Base-by-base conservation (phyloP, 352 stramenopile genomes). In the Saprolegnia diclina region DNA sequence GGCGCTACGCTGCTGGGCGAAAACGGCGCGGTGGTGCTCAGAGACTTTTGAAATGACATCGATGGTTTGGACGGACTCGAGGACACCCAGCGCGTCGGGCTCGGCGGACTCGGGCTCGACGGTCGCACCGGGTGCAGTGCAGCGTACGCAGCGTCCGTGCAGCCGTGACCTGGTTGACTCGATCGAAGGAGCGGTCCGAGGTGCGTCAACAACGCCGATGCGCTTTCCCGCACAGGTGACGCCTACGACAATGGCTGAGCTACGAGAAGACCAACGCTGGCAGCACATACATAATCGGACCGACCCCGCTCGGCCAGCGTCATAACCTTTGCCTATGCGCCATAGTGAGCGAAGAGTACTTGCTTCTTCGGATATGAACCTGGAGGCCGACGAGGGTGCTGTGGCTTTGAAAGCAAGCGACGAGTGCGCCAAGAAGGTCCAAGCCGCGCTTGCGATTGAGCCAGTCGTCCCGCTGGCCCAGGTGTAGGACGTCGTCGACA, bases 171-270 rank as follows among this genome's bases (percentile, higher is more conserved):
- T 7, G 16, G 32, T 7, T 16, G 7, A 38, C 52, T 38, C 7
- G 52, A 16, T 38, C 52, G 52, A 7, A 16, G 22, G 7, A 57
- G 50, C 19, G 63, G 44, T 19, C 19, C 45, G 7, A 69, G 35
- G n/a, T 57, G 63, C 1, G 32, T 21, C 18, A 61, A 7, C 29
- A 69, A 52, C 24, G 35, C 44, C 5, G 46, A 42, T 6, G 63
- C 42, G 24, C 63, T 69, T 22, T 69, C 63, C n/a, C 63, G 63
- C 22, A 69, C 63, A 9, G 63, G 63, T 7, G 63, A 69, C 9
- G 63, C 63, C 63, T 69, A 67, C 26, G 37, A 37, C 9, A 24
- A 53, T 54, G 38, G 57, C 14, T 6, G 56, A 53, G n/a, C n/a
- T n/a, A n/a, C n/a, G n/a, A n/a, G n/a, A n/a, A n/a, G n/a, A n/a